Evolutionary conservation across 257 asterid species (phyloP), one percentile per base, ranked within the genome.

Genomic region (Solanum ossicruentum): DNA sequence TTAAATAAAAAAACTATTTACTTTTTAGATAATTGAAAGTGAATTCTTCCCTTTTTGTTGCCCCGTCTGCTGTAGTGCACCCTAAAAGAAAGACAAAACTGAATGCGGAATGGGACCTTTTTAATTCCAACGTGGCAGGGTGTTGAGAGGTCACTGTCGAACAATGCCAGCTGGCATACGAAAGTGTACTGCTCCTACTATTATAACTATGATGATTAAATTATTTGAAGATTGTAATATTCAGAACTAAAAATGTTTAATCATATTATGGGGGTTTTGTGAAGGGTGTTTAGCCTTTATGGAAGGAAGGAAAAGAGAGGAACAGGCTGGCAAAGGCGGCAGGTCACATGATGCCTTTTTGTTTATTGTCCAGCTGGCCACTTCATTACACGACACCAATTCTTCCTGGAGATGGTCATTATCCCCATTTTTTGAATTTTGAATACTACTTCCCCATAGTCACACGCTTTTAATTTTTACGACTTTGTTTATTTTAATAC

Each of bases 81-180:
- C 82, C 82, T 17, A 16, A 77, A 52, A 77, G 17, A 77, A 15
- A 77, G 63, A 77, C 82, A 77, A 77, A 51, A 15, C 60, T 77
- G 60, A 75, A 8, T 49, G 45, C 82, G 12, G 2, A 49, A 49
- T 1, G 9, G 82, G 9, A 15, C 61, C 61, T 20, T 57, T 43
- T 39, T 58, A 58, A 58, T 80, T 58, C 89, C 89, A 13, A 88
- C 83, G 88, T 91, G 91, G 91, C 88, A 17, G 12, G 70, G 16
- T 21, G 63, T 49, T 73, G 88, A 88, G 84, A 80, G 26, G 92
- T 93, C 94, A 66, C 81, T 54, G 6, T 89, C 92, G 63, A 91
- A 93, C 97, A 92, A 21, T 54, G 91, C 92, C 93, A 90, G 89
- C 91, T 90, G 88, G 90, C 88, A 84, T 39, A 56, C 85, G 77